phyloP scores from a whole-genome alignment of 352 stramenopile genomes.

The Blastocystis sp. region DNA sequence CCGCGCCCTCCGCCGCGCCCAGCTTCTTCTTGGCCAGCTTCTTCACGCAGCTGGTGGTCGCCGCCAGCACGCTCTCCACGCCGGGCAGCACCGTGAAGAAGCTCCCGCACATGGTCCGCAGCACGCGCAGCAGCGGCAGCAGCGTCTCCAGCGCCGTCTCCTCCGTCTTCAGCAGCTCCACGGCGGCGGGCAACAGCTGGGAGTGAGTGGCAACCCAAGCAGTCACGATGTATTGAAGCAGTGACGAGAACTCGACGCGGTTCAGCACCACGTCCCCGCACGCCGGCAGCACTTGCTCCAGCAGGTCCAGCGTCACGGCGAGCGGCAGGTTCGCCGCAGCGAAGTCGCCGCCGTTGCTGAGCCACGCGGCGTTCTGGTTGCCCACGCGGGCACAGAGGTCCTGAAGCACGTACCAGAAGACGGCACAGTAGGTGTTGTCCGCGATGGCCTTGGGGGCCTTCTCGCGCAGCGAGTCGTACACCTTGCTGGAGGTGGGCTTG shows the following conservation, averaged over 20 bases:
- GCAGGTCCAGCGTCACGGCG: background rate
- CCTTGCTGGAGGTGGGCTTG: slow-evolving; percentile 22
- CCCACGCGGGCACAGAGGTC: background rate
- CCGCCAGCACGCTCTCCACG: background rate
- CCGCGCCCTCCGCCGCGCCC: background rate
- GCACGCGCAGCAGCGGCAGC: background rate
- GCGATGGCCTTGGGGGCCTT: background rate
- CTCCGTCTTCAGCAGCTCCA: background rate
- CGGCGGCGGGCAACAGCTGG: background rate
- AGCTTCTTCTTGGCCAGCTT: slow-evolving; percentile 26
- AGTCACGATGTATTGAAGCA: slow-evolving; percentile 2
- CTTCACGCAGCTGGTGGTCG: background rate
- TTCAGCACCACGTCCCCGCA: background rate
- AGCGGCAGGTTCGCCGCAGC: background rate
- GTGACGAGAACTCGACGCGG: slow-evolving; percentile 2
- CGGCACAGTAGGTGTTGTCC: background rate
- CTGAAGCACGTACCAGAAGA: slow-evolving; percentile 29
- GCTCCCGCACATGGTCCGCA: background rate
- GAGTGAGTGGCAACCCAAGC: background rate
- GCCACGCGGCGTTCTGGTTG: slow-evolving; percentile 6
- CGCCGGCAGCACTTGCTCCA: background rate
- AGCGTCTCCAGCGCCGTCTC: background rate
- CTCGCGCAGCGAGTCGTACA: slow-evolving; percentile 23
- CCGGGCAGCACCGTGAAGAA: background rate
- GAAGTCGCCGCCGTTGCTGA: background rate